Base-by-base conservation (phyloP, 2,329 filamentous ascomycete genomes). In the Ustulina deusta region DNA sequence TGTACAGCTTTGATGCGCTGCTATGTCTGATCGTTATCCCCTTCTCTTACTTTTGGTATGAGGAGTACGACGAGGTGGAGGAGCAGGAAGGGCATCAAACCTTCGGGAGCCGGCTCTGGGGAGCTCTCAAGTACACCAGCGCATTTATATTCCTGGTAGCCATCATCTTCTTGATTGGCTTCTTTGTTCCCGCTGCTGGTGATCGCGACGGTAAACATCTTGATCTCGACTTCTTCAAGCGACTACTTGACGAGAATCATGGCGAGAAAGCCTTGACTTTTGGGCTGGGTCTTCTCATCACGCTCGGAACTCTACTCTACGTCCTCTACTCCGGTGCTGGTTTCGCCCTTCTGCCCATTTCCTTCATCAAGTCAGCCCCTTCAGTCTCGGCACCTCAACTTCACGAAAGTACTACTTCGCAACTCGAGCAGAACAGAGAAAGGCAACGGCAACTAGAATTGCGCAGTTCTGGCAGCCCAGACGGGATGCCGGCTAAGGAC, bases 21-120 rank as follows among this genome's bases (percentile, higher is more conserved):
- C 87, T 99, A 11, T 99, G 96, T 77, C 84, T 99, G 52, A 79
- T 98, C 20, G 87, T 97, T 51, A 91, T 98, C 22, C 96, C 96
- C 0, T 99, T 99, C 78, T 91, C 94, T 55, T 99, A 99, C 83
- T 99, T 99, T 79, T 97, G 92, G 89, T 96, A 97, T 76, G 96
- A 99, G 79, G 96, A 98, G 80, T 97, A 97, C 72, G 95, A 97
- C 75, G 94, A 97, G 81, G 90, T 95, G 22, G 94, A 94, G 69
- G 87, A 91, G 38, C 93, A 97, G 74, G 88, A 93, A 68, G 92
- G 93, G 36, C 89, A 88, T 34, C 90, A 94, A 78, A 91, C 91
- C 1, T 80, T 91, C 66, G 86, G 85, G 6, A 87, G 89, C 75
- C 88, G 93, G 62, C 86, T 98, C 68, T 91, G 90, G 87, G 90